Conservation (phyloP, 225 moss, liverwort and hornwort species). For the Takakia lepidozioides region DNA sequence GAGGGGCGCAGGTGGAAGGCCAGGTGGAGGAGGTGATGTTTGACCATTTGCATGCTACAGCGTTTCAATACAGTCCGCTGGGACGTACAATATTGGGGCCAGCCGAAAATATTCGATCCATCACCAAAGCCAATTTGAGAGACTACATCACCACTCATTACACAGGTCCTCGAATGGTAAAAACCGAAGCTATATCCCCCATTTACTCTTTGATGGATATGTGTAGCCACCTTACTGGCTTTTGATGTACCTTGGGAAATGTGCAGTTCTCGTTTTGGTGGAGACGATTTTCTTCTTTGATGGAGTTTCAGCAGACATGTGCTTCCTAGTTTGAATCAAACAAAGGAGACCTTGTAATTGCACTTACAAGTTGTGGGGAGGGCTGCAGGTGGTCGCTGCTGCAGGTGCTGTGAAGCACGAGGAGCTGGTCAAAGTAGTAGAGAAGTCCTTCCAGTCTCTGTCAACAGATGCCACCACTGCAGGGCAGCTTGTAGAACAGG, state of each 20-base stretch:
- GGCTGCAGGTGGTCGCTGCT: conserved; percentile 69
- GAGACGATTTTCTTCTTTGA: too few relatives aligned
- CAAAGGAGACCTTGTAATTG: not conserved
- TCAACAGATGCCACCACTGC: conserved; percentile 56
- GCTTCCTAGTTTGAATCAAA: too few relatives aligned
- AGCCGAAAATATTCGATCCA: conserved; percentile 66
- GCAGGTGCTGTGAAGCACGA: conserved; percentile 81
- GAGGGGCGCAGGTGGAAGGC: conserved; percentile 82
- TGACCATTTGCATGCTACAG: conserved; percentile 92
- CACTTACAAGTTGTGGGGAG: not conserved
- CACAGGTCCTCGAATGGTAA: conserved; percentile 83
- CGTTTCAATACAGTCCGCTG: conserved; percentile 81
- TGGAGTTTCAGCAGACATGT: too few relatives aligned
- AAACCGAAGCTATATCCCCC: too few relatives aligned
- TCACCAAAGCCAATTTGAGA: conserved; percentile 70
- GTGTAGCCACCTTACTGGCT: too few relatives aligned
- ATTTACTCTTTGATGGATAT: too few relatives aligned
- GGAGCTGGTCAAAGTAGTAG: conserved; percentile 59
- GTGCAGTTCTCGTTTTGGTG: too few relatives aligned
- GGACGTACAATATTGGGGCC: conserved; percentile 91
- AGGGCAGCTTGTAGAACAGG: conserved; percentile 51
- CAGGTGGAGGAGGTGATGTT: conserved; percentile 84
- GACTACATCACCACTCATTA: conserved; percentile 87
- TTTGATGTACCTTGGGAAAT: too few relatives aligned
- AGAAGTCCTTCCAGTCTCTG: conserved; percentile 60